Evolutionary conservation across 768 basidiomycete genomes (phyloP), one percentile per base, ranked within the genome.

Genomic region (Boletales sp.): DNA sequence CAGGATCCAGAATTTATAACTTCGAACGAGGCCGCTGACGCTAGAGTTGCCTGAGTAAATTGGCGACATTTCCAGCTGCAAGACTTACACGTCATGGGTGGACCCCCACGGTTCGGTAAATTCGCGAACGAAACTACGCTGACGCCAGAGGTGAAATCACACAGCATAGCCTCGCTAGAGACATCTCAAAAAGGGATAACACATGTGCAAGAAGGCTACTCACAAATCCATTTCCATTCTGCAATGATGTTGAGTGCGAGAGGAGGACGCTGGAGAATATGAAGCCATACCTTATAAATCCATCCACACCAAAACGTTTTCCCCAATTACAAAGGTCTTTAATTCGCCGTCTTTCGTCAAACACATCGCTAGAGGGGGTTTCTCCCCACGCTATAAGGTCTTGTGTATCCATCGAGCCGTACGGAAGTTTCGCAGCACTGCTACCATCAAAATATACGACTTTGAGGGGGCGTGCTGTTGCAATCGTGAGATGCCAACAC

Each of bases 161-260:
- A 80, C 8, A 77, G 61, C 72, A 78, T 75, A 13, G 77, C 63
- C 61, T 80, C 78, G 50, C 76, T 78, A 41, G 3, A 50, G 14
- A 6, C 21, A 25, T 42, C n/a, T 41, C 15, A 48, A 35, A 8
- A 31, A 11, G 4, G 13, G 11, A 13, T 12, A 19, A 17, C n/a
- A 46, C 6, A 31, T 13, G 40, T 70, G 34, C 67, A 28, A 28
- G 25, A 28, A 28, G 25, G 25, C 6, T 28, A 61, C 74, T 55
- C 54, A 77, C 75, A 80, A 77, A 54, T 74, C 68, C 67, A 73
- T 70, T 68, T 75, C 72, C 76, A 77, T 77, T 50, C 73, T 76
- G 38, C 21, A 7, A 43, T 12, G 1, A 43, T 51, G 73, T 71
- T 25, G 25, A 38, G 34, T 30, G 9, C 10, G 5, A 28, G 5